phyloP scores from a whole-genome alignment of 2,329 filamentous ascomycete species.

The Nannizziopsis arthrosporioides region DNA sequence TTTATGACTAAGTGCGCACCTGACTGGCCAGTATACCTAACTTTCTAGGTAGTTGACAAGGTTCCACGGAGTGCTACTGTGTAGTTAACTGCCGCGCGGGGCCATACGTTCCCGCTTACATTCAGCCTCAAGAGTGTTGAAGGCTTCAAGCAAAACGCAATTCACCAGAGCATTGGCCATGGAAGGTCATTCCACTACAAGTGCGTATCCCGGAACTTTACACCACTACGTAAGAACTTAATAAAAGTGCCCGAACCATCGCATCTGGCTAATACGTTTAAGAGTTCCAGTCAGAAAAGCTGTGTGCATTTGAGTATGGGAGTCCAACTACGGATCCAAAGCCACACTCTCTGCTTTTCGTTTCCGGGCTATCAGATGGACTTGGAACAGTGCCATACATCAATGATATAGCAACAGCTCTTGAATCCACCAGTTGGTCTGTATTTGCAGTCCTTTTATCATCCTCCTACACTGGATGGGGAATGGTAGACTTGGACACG shows the following conservation, averaged over 20 bases:
- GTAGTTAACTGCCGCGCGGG: no score
- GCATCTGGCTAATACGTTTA: not conserved
- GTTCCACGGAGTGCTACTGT: no score
- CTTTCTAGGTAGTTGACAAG: no score
- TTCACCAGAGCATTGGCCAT: no score
- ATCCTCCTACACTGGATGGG: constrained; percentile 46
- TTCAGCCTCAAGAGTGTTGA: no score
- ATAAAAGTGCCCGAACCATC: not conserved
- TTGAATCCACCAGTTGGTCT: constrained; percentile 42
- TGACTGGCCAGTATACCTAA: no score
- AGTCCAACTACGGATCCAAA: constrained; percentile 20
- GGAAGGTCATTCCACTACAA: not conserved
- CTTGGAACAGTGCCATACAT: constrained; percentile 46
- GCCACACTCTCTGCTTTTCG: constrained; percentile 44
- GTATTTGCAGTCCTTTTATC: constrained; percentile 42
- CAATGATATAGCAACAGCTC: constrained; percentile 36
- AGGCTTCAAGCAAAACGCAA: no score
- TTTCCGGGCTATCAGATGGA: constrained; percentile 49
- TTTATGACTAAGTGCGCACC: no score
- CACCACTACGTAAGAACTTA: constrained; percentile 28
- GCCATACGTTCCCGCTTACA: no score
- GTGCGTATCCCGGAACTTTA: constrained; percentile 22
- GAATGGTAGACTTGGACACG: constrained; percentile 39
- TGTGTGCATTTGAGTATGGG: constrained; percentile 34
- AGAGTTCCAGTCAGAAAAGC: constrained; percentile 24